These are phyloP conservation scores for Geotrichum restrictum DNA, from an alignment of 1,139 yeast genomes.

Conservation along the genomic window DNA sequence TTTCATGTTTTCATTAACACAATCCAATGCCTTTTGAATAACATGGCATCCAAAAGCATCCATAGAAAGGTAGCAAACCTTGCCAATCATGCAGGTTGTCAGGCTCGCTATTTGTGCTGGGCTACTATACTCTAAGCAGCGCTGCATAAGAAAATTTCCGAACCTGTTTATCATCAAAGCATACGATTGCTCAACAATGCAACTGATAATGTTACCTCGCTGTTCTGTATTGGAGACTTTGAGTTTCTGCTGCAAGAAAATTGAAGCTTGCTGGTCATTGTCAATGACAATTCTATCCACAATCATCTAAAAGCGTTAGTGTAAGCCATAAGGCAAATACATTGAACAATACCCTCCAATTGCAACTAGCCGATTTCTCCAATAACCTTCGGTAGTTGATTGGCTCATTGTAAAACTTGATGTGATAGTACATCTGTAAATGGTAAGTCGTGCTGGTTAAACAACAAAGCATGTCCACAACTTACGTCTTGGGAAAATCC, in stretches of 20 bases:
- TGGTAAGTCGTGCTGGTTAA: constrained; percentile 1
- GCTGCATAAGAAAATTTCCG: constrained; percentile 44
- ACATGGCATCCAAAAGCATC: constrained; percentile 47
- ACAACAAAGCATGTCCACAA: neutral
- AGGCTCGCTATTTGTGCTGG: constrained; percentile 36
- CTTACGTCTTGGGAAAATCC: constrained; percentile 17
- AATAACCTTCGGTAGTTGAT: constrained; percentile 32
- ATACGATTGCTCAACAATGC: constrained; percentile 36
- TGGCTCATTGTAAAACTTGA: constrained; percentile 30
- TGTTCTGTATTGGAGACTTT: constrained; percentile 37
- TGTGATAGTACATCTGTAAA: constrained; percentile 23
- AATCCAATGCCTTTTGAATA: constrained; percentile 43
- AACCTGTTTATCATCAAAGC: constrained; percentile 42
- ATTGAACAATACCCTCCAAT: constrained; percentile 28
- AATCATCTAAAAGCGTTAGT: constrained; percentile 24
- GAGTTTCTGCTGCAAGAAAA: constrained; percentile 43
- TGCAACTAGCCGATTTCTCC: constrained; percentile 32
- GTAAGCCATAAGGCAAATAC: neutral
- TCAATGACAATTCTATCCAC: constrained; percentile 38
- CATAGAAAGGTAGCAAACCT: constrained; percentile 37
- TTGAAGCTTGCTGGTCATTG: constrained; percentile 45
- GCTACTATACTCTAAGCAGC: constrained; percentile 42
- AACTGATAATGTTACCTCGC: constrained; percentile 35
- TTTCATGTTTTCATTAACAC: constrained; percentile 35
- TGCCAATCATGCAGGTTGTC: constrained; percentile 36